These are phyloP conservation scores for Tagetes erecta DNA, from an alignment of 129 eudicot genomes.

Conservation along the genomic window DNA sequence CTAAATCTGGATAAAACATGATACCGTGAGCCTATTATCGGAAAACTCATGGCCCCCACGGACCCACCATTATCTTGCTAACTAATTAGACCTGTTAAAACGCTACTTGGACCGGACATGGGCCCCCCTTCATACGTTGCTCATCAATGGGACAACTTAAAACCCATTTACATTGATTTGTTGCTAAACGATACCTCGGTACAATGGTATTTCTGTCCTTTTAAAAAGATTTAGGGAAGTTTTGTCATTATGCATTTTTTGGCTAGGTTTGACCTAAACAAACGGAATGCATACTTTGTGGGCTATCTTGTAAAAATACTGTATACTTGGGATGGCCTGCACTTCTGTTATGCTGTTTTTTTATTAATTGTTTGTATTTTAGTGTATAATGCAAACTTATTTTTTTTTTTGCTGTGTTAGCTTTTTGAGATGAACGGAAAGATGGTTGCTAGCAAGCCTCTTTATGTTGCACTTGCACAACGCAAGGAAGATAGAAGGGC, in stretches of 20 bases:
- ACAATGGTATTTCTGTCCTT: not conserved
- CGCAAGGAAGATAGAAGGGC: conserved; percentile 89
- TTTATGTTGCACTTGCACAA: conserved; percentile 77
- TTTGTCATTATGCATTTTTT: not conserved
- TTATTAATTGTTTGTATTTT: not conserved
- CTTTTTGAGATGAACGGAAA: conserved; percentile 79
- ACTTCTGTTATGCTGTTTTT: not conserved
- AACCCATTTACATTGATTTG: not conserved
- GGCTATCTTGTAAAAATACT: not conserved
- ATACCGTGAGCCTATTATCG: no score
- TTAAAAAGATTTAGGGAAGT: not conserved
- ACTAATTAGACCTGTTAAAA: no score
- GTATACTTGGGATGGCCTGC: not conserved
- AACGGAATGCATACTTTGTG: not conserved
- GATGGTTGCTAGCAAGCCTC: conserved; percentile 75
- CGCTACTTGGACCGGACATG: no score
- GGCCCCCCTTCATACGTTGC: no score
- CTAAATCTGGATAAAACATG: not conserved
- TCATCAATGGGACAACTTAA: no score
- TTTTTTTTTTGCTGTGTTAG: conserved; percentile 35
- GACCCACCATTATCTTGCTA: no score
- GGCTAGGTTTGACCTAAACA: not conserved
- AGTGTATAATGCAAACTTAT: not conserved
- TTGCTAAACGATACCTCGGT: not conserved
- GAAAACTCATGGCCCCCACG: no score